Evolutionary conservation across 768 basidiomycete genomes (phyloP), one percentile per base, ranked within the genome.

Genomic region (Amanita subjunquillea): DNA sequence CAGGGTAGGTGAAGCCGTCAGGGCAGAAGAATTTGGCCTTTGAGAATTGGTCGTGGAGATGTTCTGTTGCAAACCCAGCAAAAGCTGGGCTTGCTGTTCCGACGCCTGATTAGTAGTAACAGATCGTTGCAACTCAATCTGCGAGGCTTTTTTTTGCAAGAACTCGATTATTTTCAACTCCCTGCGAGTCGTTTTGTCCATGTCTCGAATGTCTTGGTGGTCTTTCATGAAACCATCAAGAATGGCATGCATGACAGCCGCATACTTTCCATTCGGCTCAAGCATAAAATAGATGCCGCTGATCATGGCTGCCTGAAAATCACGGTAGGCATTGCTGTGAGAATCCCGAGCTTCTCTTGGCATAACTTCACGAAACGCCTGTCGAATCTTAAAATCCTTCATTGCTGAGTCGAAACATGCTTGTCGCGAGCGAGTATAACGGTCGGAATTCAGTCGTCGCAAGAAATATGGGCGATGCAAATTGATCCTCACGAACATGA

Each of bases 341-440:
- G 85, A 83, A 58, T 80, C 79, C 22, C 77, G 78, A 12, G 77
- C 78, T 61, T 85, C 85, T 59, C 76, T 77, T 0, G 82, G 73
- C 53, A 81, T 73, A 23, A 71, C 67, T 54, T 80, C 74, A 54
- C 82, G 72, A 62, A 89, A 90, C 3, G 74, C 76, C 54, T 79
- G 77, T 47, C 89, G 81, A 55, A 92, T 81, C 58, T 83, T 75
- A 62, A 87, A 93, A 64, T 95, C 92, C 61, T 82, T 84, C 58
- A 90, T 80, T 3, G 92, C 90, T 10, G 89, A 90, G 56, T 95
- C 90, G 60, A 95, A 94, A 64, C 91, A 96, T 12, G 91, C 93
- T 51, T 71, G 73, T 37, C 92, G 73, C 7, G 93, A 95, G 29
- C 84, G 82, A 38, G 78, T 70, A 67, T 89, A 94, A 17, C 87